A percentile compares a stretch with the other conserved stretches of the same genome.
Conservation (phyloP, 2,329 filamentous ascomycete species). For the Triangularia setosa region DNA sequence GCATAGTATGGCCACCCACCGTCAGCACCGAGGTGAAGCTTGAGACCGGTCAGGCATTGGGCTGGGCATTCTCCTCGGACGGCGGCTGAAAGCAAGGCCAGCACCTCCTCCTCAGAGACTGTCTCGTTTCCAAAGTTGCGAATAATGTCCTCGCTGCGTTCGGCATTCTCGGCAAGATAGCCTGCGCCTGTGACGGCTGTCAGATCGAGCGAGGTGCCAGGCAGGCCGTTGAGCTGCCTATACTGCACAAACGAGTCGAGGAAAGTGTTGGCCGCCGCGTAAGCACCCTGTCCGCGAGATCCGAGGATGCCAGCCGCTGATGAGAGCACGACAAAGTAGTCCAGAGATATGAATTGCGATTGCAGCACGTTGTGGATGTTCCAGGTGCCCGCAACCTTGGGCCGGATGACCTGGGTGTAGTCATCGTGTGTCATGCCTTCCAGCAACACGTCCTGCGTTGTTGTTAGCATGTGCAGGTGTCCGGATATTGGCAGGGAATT, state of each 20-base stretch:
- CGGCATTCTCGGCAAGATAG: constrained; percentile 45
- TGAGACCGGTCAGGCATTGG: constrained; percentile 31
- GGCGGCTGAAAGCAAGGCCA: constrained; percentile 47
- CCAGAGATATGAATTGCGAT: constrained; percentile 8
- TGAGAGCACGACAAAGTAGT: constrained; percentile 27
- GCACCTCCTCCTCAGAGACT: constrained; percentile 49
- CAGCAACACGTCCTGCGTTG: constrained; percentile 24
- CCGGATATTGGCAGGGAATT: constrained; percentile 6
- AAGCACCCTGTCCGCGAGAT: constrained; percentile 28
- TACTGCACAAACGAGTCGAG: constrained; percentile 37
- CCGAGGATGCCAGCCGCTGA: constrained; percentile 41
- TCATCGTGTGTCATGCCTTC: constrained; percentile 24
- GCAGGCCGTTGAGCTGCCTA: constrained; percentile 32
- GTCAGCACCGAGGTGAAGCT: constrained; percentile 23
- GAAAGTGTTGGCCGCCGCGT: constrained; percentile 38
- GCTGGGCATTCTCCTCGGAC: constrained; percentile 22
- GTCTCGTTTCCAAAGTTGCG: constrained; percentile 41
- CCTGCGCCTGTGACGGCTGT: constrained; percentile 48
- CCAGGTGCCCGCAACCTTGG: constrained; percentile 24
- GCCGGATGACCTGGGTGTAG: constrained; percentile 26
- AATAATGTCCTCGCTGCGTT: constrained; percentile 42
- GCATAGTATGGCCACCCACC: constrained; percentile 26
- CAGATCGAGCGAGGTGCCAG: constrained; percentile 46
- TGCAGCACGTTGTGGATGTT: constrained; percentile 23
- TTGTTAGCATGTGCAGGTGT: constrained; percentile 15